phyloP scores from a whole-genome alignment of 2,329 filamentous ascomycete species.

The Sclerotinia minor region DNA sequence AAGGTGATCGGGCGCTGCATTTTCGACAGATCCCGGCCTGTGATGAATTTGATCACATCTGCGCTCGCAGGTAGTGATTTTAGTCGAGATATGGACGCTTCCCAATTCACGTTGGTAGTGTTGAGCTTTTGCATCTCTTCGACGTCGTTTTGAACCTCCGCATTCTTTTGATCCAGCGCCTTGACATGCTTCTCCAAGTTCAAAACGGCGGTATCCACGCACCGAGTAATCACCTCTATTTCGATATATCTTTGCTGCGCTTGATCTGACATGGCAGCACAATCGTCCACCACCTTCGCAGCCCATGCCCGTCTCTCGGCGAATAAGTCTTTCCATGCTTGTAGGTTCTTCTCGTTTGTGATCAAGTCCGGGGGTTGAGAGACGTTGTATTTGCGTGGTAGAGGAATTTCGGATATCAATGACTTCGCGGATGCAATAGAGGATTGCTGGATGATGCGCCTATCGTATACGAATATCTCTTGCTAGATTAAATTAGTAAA shows the following conservation, averaged over 20 bases:
- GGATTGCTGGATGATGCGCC: slow-evolving; percentile 65
- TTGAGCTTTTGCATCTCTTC: slow-evolving; percentile 68
- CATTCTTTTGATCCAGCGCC: slow-evolving; percentile 68
- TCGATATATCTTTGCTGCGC: slow-evolving; percentile 68
- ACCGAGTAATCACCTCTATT: slow-evolving; percentile 74
- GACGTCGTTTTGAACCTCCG: slow-evolving; percentile 70
- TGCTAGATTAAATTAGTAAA: slow-evolving; percentile 52
- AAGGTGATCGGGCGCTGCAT: slow-evolving; percentile 57
- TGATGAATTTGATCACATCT: slow-evolving; percentile 67
- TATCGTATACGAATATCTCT: slow-evolving; percentile 91
- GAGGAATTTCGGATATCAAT: slow-evolving; percentile 51
- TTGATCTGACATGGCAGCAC: slow-evolving; percentile 61
- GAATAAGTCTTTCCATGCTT: slow-evolving; percentile 88
- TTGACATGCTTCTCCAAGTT: slow-evolving; percentile 79
- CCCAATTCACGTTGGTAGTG: slow-evolving; percentile 64
- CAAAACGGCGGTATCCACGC: slow-evolving; percentile 78
- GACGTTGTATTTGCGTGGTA: slow-evolving; percentile 56
- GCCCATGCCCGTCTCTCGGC: slow-evolving; percentile 81
- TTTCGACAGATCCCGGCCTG: slow-evolving; percentile 48
- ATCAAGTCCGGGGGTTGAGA: slow-evolving; percentile 80
- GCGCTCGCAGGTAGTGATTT: slow-evolving; percentile 63
- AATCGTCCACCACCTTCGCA: slow-evolving; percentile 66
- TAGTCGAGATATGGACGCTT: slow-evolving; percentile 66
- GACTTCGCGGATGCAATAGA: slow-evolving; percentile 49
- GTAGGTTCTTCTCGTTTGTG: slow-evolving; percentile 73